Conservation (phyloP, 495 filamentous ascomycete genomes). For the Penicillium salamii region DNA sequence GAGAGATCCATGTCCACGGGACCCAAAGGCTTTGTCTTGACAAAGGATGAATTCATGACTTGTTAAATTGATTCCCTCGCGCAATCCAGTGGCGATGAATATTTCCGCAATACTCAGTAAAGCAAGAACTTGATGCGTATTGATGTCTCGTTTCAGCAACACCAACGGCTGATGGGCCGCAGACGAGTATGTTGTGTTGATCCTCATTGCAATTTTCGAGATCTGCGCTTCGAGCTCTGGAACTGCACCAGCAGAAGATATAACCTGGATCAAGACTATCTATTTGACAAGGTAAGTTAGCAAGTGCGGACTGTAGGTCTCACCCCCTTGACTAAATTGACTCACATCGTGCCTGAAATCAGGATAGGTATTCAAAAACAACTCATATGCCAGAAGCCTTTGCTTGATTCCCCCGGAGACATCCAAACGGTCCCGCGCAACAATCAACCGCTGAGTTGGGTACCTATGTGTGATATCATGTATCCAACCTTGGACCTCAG, state of each 20-base stretch:
- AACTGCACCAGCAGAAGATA: slow-evolving; percentile 74
- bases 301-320: not conserved
- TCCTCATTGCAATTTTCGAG: slow-evolving; percentile 79
- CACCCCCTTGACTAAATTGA: no score
- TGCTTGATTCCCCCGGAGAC: slow-evolving; percentile 81
- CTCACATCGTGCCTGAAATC: slow-evolving; percentile 71
- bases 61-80: slow-evolving; percentile 90
- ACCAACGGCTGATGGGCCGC: slow-evolving; percentile 81
- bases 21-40: slow-evolving; percentile 66
- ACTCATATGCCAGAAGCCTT: slow-evolving; percentile 81
- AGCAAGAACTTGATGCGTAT: slow-evolving; percentile 79
- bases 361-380: slow-evolving; percentile 82
- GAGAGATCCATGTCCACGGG: slow-evolving; percentile 75
- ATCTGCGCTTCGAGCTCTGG: slow-evolving; percentile 77
- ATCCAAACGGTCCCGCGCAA: slow-evolving; percentile 85
- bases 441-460: slow-evolving; percentile 75
- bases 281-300: slow-evolving; percentile 13
- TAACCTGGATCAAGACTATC: slow-evolving; percentile 82
- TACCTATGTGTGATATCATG: slow-evolving; percentile 68
- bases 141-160: slow-evolving; percentile 87
- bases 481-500: slow-evolving; percentile 70
- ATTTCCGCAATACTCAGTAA: slow-evolving; percentile 77
- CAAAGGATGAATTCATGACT: slow-evolving; percentile 84
- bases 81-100: slow-evolving; percentile 81
- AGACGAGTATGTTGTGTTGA: slow-evolving; percentile 78